Base-by-base conservation (phyloP, 2,329 filamentous ascomycete genomes). In the Trichoderma cornu-damae region DNA sequence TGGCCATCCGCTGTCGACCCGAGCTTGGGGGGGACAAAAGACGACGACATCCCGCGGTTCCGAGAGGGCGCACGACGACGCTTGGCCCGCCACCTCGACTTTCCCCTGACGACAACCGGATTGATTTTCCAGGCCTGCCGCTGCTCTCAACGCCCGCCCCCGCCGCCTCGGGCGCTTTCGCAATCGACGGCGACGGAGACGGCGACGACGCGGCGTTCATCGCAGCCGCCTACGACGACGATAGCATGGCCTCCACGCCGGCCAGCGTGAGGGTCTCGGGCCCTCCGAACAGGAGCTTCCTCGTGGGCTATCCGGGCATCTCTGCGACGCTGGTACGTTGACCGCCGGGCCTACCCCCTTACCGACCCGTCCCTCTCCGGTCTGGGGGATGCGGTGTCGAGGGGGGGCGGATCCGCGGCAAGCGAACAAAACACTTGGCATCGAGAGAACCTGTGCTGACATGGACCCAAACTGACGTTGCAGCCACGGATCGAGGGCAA, bases 401-500 rank as follows among this genome's bases (percentile, higher is more conserved):
- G 4, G 16, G 28, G 28, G 20, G n/a, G n/a, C n/a, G n/a, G n/a
- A n/a, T n/a, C n/a, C n/a, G n/a, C n/a, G n/a, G 34, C 6, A 32
- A 34, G 24, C 42, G 42, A 32, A 30, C 40, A 22, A 8, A 3
- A 14, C n/a, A n/a, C 16, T 20, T 40, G 8, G 8, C n/a, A 1
- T 16, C 30, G 5, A 28, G n/a, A 34, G 26, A 38, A 22, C 24
- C 18, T 46, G 24, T 44, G 44, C 28, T 44, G 35, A 49, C 43
- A 16, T 4, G 22, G 6, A 42, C 18, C 20, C 6, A 24, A n/a
- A 49, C 53, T 12, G 24, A 12, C 22, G 3, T 35, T n/a, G 4
- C 69, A 96, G 90, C 94, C 94, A 68, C 89, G 94, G 70, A 93
- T 99, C 76, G 93, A 96, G 79, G 94, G 94, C 67, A 96, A 94